These are phyloP conservation scores for Agarophyton chilense DNA, from an alignment of 23 red algal species.

Conservation along the genomic window DNA sequence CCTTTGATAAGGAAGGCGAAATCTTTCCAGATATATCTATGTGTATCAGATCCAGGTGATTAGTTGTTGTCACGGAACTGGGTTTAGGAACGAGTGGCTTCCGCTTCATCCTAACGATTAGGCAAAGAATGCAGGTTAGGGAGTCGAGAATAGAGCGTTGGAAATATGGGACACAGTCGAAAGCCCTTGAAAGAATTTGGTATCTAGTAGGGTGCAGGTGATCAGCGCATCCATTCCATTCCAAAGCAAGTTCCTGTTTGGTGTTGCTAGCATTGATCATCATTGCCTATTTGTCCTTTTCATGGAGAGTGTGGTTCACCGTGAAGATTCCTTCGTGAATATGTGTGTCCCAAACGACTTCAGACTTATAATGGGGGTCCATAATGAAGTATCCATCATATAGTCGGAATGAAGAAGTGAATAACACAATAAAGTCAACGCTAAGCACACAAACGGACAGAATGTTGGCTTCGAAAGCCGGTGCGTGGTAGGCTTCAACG, in stretches of 20 bases:
- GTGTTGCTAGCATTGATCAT: too few relatives aligned
- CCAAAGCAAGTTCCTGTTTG: too few relatives aligned
- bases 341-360: conserved; percentile 14
- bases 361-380: too few relatives aligned
- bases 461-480: conserved; percentile 12
- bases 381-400: conserved; percentile 7
- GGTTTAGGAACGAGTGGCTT: too few relatives aligned
- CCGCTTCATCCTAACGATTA: too few relatives aligned
- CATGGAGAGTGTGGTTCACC: not conserved
- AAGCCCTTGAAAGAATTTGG: too few relatives aligned
- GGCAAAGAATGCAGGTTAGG: too few relatives aligned
- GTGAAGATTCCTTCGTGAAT: not conserved
- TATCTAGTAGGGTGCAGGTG: too few relatives aligned
- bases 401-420: not conserved
- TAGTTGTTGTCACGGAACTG: not conserved
- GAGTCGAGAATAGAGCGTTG: too few relatives aligned
- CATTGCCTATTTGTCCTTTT: too few relatives aligned
- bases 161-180: too few relatives aligned
- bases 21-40: conserved; percentile 24
- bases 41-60: conserved; percentile 10
- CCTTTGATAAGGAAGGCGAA: not conserved
- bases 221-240: too few relatives aligned
- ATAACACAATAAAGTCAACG: not conserved
- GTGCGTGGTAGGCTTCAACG: conserved; percentile 7
- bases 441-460: conserved; percentile 18